A percentile compares a stretch with the other conserved stretches of the same genome.
phyloP scores from a whole-genome alignment of 441 rosid species.

The Macaranga tanarius region DNA sequence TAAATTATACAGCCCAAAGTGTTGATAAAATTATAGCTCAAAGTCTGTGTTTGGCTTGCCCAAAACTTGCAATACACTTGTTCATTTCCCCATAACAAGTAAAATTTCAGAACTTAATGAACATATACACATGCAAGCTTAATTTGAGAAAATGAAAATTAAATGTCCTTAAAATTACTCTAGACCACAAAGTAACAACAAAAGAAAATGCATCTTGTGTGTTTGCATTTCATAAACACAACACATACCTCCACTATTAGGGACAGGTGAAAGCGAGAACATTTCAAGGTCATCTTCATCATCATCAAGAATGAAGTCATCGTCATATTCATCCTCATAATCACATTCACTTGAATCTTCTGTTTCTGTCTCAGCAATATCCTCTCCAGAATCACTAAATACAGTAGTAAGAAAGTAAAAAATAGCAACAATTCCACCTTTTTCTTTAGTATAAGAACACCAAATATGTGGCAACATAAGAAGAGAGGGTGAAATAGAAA shows the following conservation, averaged over 20 bases:
- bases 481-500: no score
- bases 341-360: slow-evolving; percentile 63
- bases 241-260: slow-evolving; percentile 69
- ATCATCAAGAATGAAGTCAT: slow-evolving; percentile 44
- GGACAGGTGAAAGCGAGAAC: slow-evolving; percentile 36
- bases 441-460: not conserved
- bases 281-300: slow-evolving; percentile 37
- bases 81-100: not conserved
- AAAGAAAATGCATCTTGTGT: not conserved
- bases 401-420: slow-evolving; percentile 38
- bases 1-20: not conserved
- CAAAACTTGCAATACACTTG: not conserved
- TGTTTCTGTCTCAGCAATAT: slow-evolving; percentile 50
- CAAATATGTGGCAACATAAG: not conserved
- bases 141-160: not conserved
- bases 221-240: not conserved
- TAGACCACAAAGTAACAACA: not conserved
- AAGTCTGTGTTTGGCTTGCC: not conserved
- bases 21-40: not conserved
- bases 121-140: not conserved
- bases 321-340: slow-evolving; percentile 53
- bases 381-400: slow-evolving; percentile 67
- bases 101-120: not conserved
- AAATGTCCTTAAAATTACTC: not conserved
- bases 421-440: slow-evolving; percentile 8